Base-by-base conservation (phyloP, 768 basidiomycete species). In the Leccinellum rugosiceps region DNA sequence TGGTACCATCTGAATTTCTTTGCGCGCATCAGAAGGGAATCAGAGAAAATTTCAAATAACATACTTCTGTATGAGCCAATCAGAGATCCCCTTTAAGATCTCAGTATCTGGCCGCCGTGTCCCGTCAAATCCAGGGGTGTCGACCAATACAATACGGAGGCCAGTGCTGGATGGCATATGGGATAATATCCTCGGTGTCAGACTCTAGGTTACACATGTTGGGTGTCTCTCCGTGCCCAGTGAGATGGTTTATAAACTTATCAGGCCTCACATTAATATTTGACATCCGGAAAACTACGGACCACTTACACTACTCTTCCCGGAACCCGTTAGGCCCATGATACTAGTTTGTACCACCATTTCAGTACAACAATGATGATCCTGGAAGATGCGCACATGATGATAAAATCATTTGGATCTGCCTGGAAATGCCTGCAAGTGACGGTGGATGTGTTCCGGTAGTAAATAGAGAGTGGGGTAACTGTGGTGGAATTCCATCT, bases 61-160 rank as follows among this genome's bases (percentile, higher is more conserved):
- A 14, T 53, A 65, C 64, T 48, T 65, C 46, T 60, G 54, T 3
- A 13, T 50, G 13, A 66, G 58, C 65, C 65, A 65, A 17, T 57
- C 9, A 7, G 19, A 4, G 0, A 44, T 44, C 8, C 1, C 19
- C 3, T 19, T 4, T 11, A 44, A 21, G 10, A 44, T 13, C 8
- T 19, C n/a, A 4, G n/a, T 5, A 13, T 21, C 43, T n/a, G 21
- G 6, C 19, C 43, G n/a, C 21, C 21, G 10, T 4, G 1, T 21
- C 4, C 10, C 7, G 10, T 44, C 43, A 4, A 44, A 44, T 21
- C 10, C 43, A 44, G 43, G 43, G 5, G 19, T 44, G 11, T 44
- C 43, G 9, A 44, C 43, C 43, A 44, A 44, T 21, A 44, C 43
- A 44, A 44, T n/a, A 4, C 43, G 43, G 43, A 21, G 4, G 21